These are phyloP conservation scores for Lactuca sativa DNA, from an alignment of 129 eudicot genomes.

Conservation along the genomic window DNA sequence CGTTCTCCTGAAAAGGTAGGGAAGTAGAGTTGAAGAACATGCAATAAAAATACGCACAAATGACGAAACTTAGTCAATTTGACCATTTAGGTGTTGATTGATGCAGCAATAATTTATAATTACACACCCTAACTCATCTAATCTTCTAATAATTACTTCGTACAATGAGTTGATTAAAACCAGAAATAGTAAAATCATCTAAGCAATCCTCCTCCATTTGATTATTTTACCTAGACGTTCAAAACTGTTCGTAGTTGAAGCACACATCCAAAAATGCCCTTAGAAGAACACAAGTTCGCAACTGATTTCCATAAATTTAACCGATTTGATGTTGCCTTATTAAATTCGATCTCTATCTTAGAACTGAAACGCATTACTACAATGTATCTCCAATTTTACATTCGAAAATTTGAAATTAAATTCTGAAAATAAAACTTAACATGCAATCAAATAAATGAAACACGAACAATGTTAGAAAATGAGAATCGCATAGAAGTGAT, in stretches of 20 bases:
- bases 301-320: slow-evolving; percentile 4
- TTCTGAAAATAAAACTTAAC: background rate
- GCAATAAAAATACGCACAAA: slow-evolving; percentile 3
- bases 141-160: too few species aligned
- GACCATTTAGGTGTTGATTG: background rate
- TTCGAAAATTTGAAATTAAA: background rate
- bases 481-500: background rate
- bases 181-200: too few species aligned
- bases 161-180: too few species aligned
- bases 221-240: too few species aligned
- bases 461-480: background rate
- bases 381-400: slow-evolving; percentile 1
- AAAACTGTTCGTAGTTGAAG: background rate
- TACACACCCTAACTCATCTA: too few species aligned
- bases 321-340: background rate
- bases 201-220: too few species aligned
- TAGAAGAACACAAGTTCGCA: background rate
- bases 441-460: slow-evolving; percentile 24
- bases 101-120: too few species aligned
- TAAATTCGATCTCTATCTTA: background rate
- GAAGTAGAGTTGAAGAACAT: background rate
- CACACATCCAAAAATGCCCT: background rate
- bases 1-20: slow-evolving; percentile 31
- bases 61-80: background rate
- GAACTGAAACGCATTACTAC: background rate